Evolutionary conservation across 1,284 basidiomycete genomes (phyloP).

Genomic region (Anthracocystis panici-leucophaei): DNA sequence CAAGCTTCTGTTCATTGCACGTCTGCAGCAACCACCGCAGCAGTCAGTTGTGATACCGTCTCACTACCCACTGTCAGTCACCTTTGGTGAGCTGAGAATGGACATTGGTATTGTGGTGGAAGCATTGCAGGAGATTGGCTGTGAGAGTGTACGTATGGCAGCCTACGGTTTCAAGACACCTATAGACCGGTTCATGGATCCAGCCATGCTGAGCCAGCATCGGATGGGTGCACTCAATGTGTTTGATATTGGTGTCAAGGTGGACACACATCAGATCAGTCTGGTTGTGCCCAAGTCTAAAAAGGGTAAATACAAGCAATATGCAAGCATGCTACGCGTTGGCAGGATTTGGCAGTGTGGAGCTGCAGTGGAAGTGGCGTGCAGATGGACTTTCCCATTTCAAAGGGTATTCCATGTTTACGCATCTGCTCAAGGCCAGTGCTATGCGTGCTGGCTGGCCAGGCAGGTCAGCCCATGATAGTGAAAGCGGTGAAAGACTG

Average conservation of each 20-base stretch:
- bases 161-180: no score
- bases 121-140: no score
- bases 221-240: slow-evolving; percentile 10
- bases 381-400: background rate
- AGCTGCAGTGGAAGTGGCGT: background rate
- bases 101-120: no score
- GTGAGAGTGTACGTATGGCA: no score
- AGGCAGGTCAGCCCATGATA: background rate
- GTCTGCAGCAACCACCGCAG: slow-evolving; percentile 6
- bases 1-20: no score
- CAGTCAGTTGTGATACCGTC: background rate
- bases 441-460: background rate
- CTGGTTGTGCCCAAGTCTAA: slow-evolving; percentile 6
- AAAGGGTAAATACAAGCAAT: slow-evolving; percentile 15
- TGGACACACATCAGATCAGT: slow-evolving; percentile 5
- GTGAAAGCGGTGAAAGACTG: background rate
- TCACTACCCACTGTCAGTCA: no score
- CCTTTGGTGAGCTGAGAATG: no score
- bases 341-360: no score
- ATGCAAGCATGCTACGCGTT: background rate
- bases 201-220: no score
- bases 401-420: background rate
- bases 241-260: slow-evolving; percentile 12
- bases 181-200: no score
- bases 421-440: background rate